These are phyloP conservation scores for Apophysomyces trapeziformis DNA, from an alignment of 371 early-diverging fungal species.

Conservation along the genomic window DNA sequence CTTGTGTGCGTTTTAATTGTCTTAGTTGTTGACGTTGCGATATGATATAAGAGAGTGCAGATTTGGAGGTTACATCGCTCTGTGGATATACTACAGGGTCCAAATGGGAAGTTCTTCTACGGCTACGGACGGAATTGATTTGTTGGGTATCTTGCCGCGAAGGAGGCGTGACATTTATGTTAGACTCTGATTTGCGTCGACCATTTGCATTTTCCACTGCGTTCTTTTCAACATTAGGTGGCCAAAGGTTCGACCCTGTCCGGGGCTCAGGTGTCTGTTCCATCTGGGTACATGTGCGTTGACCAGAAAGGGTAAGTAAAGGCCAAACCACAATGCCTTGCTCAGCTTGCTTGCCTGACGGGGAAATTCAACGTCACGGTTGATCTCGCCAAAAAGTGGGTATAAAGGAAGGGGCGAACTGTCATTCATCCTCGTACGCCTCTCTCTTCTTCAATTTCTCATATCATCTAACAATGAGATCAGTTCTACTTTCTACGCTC, in stretches of 20 bases:
- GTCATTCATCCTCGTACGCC: too few relatives aligned
- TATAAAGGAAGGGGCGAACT: background rate
- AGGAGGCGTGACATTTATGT: background rate
- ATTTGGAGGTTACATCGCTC: background rate
- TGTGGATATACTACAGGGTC: background rate
- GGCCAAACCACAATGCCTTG: background rate
- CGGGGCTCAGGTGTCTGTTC: constrained; percentile 10
- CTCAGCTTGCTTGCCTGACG: background rate
- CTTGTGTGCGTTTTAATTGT: constrained; percentile 20
- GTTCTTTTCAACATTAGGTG: background rate
- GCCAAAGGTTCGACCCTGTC: constrained; percentile 7
- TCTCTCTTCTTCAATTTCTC: background rate
- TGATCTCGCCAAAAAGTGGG: background rate
- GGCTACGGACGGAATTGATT: background rate
- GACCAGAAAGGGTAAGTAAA: background rate
- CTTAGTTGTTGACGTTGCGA: constrained; percentile 20
- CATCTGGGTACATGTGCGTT: constrained; percentile 8
- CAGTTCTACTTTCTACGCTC: background rate
- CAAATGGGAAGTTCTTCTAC: constrained; percentile 6
- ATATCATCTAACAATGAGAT: background rate
- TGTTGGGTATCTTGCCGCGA: constrained; percentile 8
- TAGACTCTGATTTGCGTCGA: constrained; percentile 8
- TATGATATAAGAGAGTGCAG: constrained; percentile 12
- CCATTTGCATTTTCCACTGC: background rate
- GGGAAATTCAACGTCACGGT: constrained; percentile 1